Evolutionary conservation across 306 rosid species (phyloP).

Genomic region (Abrus precatorius): DNA sequence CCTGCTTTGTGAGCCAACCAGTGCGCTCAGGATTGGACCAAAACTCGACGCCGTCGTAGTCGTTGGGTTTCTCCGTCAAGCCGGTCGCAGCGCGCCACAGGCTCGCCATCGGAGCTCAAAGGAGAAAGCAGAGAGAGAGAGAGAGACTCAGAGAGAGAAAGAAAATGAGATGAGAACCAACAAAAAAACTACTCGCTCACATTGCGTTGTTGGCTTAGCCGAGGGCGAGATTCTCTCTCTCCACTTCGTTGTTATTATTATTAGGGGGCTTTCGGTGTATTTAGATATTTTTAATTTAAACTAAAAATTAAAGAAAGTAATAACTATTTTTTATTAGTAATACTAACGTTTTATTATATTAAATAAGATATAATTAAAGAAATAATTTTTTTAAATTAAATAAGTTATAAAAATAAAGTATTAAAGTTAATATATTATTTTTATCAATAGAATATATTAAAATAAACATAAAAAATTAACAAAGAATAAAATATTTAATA

Average conservation of each 20-base stretch:
- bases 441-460: no score
- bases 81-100: constrained; percentile 54
- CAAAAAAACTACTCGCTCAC: constrained; percentile 1
- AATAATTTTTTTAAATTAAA: no score
- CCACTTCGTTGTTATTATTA: neutral
- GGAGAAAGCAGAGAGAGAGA: neutral
- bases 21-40: constrained; percentile 56
- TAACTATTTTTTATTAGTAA: no score
- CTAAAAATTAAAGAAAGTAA: no score
- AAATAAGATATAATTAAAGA: no score
- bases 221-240: neutral
- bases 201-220: constrained; percentile 27
- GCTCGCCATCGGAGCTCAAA: constrained; percentile 44
- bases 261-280: no score
- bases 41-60: constrained; percentile 50
- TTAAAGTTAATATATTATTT: no score
- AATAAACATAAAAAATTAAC: no score
- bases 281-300: no score
- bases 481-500: no score
- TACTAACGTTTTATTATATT: no score
- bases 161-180: neutral
- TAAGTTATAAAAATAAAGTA: no score
- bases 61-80: constrained; percentile 1
- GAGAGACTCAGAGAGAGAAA: neutral
- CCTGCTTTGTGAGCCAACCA: constrained; percentile 54